Conservation (phyloP, 371 early-diverging fungal species). For the Zopfochytrium polystomum region DNA sequence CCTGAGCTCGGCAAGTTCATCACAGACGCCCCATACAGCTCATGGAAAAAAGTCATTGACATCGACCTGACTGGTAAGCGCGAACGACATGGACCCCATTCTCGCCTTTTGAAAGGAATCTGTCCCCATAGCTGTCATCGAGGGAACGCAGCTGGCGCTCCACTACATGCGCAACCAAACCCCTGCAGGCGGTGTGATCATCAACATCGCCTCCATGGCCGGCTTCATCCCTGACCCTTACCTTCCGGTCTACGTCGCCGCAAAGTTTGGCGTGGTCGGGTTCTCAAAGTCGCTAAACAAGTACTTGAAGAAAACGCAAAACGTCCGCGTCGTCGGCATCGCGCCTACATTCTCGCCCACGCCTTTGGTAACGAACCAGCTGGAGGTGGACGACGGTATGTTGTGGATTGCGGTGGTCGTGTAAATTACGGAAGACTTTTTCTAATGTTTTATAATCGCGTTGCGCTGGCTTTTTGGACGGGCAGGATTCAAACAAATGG, state of each 20-base stretch:
- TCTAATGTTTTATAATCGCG: background rate
- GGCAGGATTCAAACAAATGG: slow-evolving; percentile 5
- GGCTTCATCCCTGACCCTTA: slow-evolving; percentile 62
- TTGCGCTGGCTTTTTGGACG: background rate
- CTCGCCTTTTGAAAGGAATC: background rate
- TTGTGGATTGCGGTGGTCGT: slow-evolving; percentile 4
- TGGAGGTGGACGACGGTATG: slow-evolving; percentile 47
- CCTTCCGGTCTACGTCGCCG: slow-evolving; percentile 74
- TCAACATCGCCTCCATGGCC: slow-evolving; percentile 76
- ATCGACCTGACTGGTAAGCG: slow-evolving; percentile 55
- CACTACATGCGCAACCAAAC: slow-evolving; percentile 49
- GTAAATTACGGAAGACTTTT: slow-evolving; percentile 8
- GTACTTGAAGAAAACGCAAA: slow-evolving; percentile 39
- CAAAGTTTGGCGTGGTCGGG: slow-evolving; percentile 74
- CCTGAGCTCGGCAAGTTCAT: slow-evolving; percentile 26
- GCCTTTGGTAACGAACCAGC: slow-evolving; percentile 18
- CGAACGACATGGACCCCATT: background rate
- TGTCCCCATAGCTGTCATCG: slow-evolving; percentile 50
- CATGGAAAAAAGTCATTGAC: slow-evolving; percentile 56
- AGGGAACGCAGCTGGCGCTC: slow-evolving; percentile 69
- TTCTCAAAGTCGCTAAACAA: slow-evolving; percentile 57
- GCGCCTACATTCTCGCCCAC: slow-evolving; percentile 69
- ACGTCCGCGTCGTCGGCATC: slow-evolving; percentile 71
- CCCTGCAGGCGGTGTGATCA: slow-evolving; percentile 58
- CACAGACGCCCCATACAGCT: slow-evolving; percentile 26